Evolutionary conservation across 306 rosid genomes (phyloP).

Genomic region (Parietaria judaica): DNA sequence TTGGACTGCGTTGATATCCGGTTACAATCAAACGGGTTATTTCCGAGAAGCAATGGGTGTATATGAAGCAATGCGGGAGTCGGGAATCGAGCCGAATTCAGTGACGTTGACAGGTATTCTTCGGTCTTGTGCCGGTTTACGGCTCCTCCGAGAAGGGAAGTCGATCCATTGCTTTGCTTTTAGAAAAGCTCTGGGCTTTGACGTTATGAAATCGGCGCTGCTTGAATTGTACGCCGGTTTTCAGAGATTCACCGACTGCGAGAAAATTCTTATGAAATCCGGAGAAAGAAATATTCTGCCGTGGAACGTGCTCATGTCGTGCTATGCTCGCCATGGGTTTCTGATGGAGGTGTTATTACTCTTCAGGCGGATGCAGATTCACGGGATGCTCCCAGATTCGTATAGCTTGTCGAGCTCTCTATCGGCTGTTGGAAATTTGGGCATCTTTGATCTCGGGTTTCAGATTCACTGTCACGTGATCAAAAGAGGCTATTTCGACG

Average conservation of each 20-base stretch:
- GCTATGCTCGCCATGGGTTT: slow-evolving; percentile 50
- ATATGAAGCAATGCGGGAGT: slow-evolving; percentile 45
- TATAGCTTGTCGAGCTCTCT: slow-evolving; percentile 75
- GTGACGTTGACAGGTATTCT: slow-evolving; percentile 55
- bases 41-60: slow-evolving; percentile 38
- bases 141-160: slow-evolving; percentile 57
- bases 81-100: slow-evolving; percentile 46
- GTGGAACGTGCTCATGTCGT: slow-evolving; percentile 67
- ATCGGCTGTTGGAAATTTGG: slow-evolving; percentile 60
- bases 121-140: slow-evolving; percentile 57
- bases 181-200: slow-evolving; percentile 48
- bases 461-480: slow-evolving; percentile 64
- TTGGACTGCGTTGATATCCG: slow-evolving; percentile 77
- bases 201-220: slow-evolving; percentile 47
- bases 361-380: slow-evolving; percentile 43
- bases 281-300: slow-evolving; percentile 38
- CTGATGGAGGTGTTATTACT: slow-evolving; percentile 40
- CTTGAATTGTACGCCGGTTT: slow-evolving; percentile 63
- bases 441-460: slow-evolving; percentile 49
- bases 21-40: slow-evolving; percentile 44
- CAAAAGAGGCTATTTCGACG: slow-evolving; percentile 54
- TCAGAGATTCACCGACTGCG: slow-evolving; percentile 34
- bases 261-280: slow-evolving; percentile 37
- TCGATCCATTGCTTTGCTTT: slow-evolving; percentile 66
- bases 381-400: slow-evolving; percentile 65